These are phyloP conservation scores for Quercus robur DNA, from an alignment of 306 rosid species.

Conservation along the genomic window DNA sequence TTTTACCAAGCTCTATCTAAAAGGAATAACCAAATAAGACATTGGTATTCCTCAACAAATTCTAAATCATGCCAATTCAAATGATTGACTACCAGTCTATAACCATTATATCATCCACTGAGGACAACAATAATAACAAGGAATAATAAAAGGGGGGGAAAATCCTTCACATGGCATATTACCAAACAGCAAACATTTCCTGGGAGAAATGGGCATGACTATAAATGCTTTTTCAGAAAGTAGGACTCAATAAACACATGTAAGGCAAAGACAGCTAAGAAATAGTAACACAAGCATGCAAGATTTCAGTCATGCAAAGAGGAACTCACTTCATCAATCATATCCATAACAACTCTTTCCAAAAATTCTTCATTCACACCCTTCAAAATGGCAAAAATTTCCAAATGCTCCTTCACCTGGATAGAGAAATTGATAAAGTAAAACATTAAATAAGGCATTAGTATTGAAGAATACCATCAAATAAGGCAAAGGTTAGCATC, in stretches of 20 bases:
- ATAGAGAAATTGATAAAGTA: slow-evolving; percentile 14
- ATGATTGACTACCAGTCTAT: not conserved
- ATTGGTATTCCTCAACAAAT: not conserved
- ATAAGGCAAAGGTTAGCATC: not conserved
- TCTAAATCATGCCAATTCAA: not conserved
- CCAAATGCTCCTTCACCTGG: slow-evolving; percentile 94
- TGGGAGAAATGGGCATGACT: not conserved
- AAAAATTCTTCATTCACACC: slow-evolving; percentile 76
- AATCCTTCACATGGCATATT: not conserved
- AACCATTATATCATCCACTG: not conserved
- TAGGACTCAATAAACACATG: not conserved
- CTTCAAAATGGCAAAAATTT: slow-evolving; percentile 79
- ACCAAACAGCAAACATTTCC: not conserved
- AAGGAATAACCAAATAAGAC: not conserved
- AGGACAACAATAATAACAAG: not conserved
- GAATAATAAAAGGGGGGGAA: not conserved
- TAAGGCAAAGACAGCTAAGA: not conserved
- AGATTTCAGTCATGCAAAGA: not conserved
- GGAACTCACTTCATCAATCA: slow-evolving; percentile 87
- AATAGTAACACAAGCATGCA: not conserved
- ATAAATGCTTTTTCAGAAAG: not conserved
- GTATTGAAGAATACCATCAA: not conserved
- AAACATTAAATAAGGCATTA: slow-evolving; percentile 13
- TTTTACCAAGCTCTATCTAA: not conserved
- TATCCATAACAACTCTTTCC: slow-evolving; percentile 56